These are phyloP conservation scores for Oryza nivara DNA, from an alignment of 176 grass and related monocot genomes.

Conservation along the genomic window DNA sequence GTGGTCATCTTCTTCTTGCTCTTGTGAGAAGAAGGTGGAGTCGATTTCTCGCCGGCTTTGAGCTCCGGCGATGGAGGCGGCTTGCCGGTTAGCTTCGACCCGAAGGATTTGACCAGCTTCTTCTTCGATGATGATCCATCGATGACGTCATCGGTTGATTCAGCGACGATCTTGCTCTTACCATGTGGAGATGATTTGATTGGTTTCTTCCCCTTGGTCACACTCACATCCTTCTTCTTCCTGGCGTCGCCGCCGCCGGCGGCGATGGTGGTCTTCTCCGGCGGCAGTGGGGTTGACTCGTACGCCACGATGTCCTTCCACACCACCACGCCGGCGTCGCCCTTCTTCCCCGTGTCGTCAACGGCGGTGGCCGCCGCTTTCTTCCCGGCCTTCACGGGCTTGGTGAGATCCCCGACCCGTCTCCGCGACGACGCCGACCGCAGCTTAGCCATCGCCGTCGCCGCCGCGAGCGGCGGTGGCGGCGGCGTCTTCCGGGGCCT, in stretches of 20 bases:
- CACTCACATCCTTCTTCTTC: slow-evolving; percentile 31
- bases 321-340: slow-evolving; percentile 25
- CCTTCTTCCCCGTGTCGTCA: background rate
- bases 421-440: slow-evolving; percentile 56
- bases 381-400: background rate
- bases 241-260: background rate
- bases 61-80: background rate
- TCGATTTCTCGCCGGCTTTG: background rate
- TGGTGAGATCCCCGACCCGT: slow-evolving; percentile 38
- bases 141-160: background rate
- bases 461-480: background rate
- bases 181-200: background rate
- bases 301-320: slow-evolving; percentile 70
- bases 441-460: slow-evolving; percentile 36
- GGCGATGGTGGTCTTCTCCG: too few species aligned
- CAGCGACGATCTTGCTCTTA: background rate
- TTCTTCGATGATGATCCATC: slow-evolving; percentile 22
- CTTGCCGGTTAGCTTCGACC: slow-evolving; percentile 34
- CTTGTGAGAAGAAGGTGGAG: background rate
- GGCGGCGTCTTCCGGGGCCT: slow-evolving; percentile 22
- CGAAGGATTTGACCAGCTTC: slow-evolving; percentile 37
- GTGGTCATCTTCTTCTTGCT: background rate
- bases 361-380: background rate
- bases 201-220: slow-evolving; percentile 20
- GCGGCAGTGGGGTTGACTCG: slow-evolving; percentile 3